Percentiles rank a stretch among this genome's conserved stretches.
phyloP scores from a whole-genome alignment of 345 rosid species.

The Clarkia xantiana region DNA sequence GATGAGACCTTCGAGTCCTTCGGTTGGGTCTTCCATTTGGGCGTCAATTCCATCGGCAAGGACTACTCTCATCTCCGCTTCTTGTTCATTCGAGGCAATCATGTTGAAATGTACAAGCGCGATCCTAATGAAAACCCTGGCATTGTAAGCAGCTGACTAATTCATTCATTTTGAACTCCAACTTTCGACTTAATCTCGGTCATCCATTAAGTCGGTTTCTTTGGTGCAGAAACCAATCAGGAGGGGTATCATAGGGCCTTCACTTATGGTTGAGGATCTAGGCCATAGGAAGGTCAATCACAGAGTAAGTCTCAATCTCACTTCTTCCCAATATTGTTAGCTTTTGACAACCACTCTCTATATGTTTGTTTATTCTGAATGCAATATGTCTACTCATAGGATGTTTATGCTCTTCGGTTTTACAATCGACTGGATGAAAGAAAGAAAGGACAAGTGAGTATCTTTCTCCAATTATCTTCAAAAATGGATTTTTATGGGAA shows the following conservation, averaged over 20 bases:
- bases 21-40: conserved; percentile 80
- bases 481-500: too few species aligned
- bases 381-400: conserved; percentile 31
- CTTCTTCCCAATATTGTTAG: too few species aligned
- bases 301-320: conserved; percentile 34
- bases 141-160: too few species aligned
- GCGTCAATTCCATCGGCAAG: conserved; percentile 67
- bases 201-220: conserved; percentile 5
- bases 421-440: conserved; percentile 67
- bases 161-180: too few species aligned
- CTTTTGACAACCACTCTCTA: too few species aligned
- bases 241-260: conserved; percentile 68
- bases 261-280: conserved; percentile 67
- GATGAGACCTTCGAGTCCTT: conserved; percentile 40
- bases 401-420: conserved; percentile 59
- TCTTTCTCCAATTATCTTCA: not conserved
- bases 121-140: conserved; percentile 84
- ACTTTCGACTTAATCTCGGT: too few species aligned
- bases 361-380: not conserved
- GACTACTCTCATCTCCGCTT: conserved; percentile 70
- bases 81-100: conserved; percentile 59
- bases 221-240: conserved; percentile 59
- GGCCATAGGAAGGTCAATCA: conserved; percentile 54
- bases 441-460: conserved; percentile 85
- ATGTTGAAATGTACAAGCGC: conserved; percentile 76